phyloP scores from a whole-genome alignment of 2,329 filamentous ascomycete genomes.

The Trichoderma breve region DNA sequence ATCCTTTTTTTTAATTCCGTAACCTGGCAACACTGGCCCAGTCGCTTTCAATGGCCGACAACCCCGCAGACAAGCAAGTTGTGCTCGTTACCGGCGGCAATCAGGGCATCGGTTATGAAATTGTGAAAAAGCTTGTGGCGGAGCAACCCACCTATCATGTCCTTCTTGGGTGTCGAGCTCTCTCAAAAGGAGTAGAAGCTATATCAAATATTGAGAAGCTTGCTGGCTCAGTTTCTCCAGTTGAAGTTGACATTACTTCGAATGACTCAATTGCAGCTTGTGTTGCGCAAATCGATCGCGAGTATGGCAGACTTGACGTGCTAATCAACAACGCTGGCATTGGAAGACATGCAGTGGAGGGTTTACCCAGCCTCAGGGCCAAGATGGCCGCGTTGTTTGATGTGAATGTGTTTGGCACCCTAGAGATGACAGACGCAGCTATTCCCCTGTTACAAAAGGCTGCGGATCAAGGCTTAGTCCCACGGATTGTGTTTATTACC shows the following conservation, averaged over 20 bases:
- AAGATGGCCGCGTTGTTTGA: neutral
- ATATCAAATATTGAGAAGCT: neutral
- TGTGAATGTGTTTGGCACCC: constrained; percentile 10
- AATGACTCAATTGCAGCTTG: constrained; percentile 6
- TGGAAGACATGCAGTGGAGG: constrained; percentile 2
- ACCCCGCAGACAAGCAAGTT: neutral
- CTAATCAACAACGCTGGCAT: constrained; percentile 15
- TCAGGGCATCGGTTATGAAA: constrained; percentile 9
- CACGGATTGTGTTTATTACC: constrained; percentile 7
- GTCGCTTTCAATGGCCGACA: neutral
- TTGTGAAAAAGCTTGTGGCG: constrained; percentile 7
- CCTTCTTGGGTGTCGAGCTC: neutral
- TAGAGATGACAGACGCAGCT: neutral
- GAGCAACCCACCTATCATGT: constrained; percentile 3
- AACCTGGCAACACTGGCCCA: neutral
- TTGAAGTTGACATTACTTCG: constrained; percentile 11
- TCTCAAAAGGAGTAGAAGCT: neutral
- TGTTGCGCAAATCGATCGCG: neutral
- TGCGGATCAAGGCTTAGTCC: constrained; percentile 6
- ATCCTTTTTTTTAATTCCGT: neutral
- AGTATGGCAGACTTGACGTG: constrained; percentile 7
- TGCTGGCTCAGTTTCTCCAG: neutral
- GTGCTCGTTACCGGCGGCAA: constrained; percentile 8
- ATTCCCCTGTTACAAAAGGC: neutral
- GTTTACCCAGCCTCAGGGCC: neutral